Conservation (phyloP, 345 rosid genomes). For the Gossypium stocksii region DNA sequence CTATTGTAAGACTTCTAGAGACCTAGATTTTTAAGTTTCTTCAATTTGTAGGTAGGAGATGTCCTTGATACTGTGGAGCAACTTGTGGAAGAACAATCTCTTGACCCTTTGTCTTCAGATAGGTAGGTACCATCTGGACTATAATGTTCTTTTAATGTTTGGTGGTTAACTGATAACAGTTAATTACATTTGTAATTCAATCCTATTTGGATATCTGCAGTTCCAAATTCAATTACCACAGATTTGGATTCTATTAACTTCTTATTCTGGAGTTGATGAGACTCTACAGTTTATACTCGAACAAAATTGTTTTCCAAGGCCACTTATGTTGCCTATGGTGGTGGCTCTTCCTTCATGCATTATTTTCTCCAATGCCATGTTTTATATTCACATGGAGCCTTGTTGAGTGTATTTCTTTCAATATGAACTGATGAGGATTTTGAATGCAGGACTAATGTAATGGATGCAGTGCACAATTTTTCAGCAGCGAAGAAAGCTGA, state of each 20-base stretch:
- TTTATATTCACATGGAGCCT: background rate
- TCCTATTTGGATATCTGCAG: background rate
- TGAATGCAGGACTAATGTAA: conserved; percentile 54
- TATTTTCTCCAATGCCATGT: background rate
- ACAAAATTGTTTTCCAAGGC: background rate
- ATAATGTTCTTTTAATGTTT: background rate
- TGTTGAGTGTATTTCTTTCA: conserved; percentile 10
- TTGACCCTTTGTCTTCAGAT: conserved; percentile 61
- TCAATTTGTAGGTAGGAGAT: conserved; percentile 49
- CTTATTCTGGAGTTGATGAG: background rate
- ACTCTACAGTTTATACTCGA: background rate
- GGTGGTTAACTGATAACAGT: background rate
- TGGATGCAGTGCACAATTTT: conserved; percentile 43
- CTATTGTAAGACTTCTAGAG: background rate
- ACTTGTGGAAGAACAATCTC: conserved; percentile 64
- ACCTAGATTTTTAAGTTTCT: background rate
- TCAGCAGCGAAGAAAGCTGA: conserved; percentile 51
- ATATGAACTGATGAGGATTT: conserved; percentile 13
- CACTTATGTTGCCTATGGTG: background rate
- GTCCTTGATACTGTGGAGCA: conserved; percentile 64
- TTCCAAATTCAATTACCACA: background rate
- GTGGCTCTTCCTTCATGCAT: background rate
- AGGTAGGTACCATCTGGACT: conserved; percentile 43
- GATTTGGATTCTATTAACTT: background rate
- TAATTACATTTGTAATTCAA: background rate